Conservation (phyloP, 306 rosid species). For the Dryas octopetala region DNA sequence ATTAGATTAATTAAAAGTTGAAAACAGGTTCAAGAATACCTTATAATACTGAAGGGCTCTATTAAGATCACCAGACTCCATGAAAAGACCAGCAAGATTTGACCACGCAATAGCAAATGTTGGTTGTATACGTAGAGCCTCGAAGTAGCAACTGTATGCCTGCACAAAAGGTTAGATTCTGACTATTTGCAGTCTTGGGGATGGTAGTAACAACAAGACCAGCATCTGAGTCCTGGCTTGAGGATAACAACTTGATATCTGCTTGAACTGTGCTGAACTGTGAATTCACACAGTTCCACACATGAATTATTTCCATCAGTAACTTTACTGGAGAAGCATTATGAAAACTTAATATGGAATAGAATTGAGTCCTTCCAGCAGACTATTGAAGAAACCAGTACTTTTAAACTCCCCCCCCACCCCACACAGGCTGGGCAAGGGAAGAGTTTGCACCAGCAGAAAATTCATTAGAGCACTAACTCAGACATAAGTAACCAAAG, state of each 20-base stretch:
- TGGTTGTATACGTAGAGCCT: slow-evolving; percentile 95
- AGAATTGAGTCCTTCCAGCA: slow-evolving; percentile 40
- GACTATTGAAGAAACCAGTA: slow-evolving; percentile 4
- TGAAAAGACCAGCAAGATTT: slow-evolving; percentile 97
- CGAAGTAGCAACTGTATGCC: slow-evolving; percentile 99
- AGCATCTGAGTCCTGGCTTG: slow-evolving; percentile 90
- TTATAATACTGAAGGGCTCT: slow-evolving; percentile 95
- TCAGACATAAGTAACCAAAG: slow-evolving; percentile 13
- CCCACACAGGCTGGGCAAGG: slow-evolving; percentile 17
- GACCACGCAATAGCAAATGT: slow-evolving; percentile 99
- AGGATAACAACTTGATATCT: slow-evolving; percentile 79
- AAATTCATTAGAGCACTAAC: slow-evolving; percentile 21
- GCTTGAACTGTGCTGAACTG: slow-evolving; percentile 54
- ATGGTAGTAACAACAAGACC: slow-evolving; percentile 84
- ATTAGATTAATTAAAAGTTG: slow-evolving; percentile 1
- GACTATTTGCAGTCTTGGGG: slow-evolving; percentile 91
- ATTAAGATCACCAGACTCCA: slow-evolving; percentile 98
- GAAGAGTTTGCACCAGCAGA: slow-evolving; percentile 28
- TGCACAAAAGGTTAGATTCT: slow-evolving; percentile 94
- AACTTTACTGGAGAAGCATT: slow-evolving; percentile 54
- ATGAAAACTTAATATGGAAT: slow-evolving; percentile 54
- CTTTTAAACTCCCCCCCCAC: neutral
- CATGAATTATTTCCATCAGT: slow-evolving; percentile 80
- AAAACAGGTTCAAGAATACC: slow-evolving; percentile 38
- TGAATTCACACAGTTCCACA: slow-evolving; percentile 75